Evolutionary conservation across 2,329 filamentous ascomycete species (phyloP), one percentile per base, ranked within the genome.

Genomic region (Beauveria varroae): DNA sequence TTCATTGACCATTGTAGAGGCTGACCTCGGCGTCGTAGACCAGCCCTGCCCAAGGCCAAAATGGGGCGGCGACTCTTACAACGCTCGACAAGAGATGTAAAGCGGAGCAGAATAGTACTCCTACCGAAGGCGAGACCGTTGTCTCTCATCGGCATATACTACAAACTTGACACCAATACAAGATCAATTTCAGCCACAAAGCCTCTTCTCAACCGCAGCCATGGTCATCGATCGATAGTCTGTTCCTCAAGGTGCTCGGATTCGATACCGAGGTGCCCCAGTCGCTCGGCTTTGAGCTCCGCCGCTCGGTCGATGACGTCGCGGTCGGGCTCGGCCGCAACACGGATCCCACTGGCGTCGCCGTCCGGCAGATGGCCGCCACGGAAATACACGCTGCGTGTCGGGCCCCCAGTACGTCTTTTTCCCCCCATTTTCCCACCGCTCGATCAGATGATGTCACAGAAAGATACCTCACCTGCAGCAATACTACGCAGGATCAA

Each of bases 221-320:
- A 76, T 75, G 72, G 64, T 70, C 37, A 72, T 76, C 63, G 70
- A 74, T 49, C 75, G 76, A 74, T 50, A 74, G 76, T 67, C 67
- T 69, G 46, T 65, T 68, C 57, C 64, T 76, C 62, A 60, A 57
- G 22, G 66, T 66, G 46, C 65, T 76, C 2, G 64, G 64, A 8
- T 72, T 74, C 62, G 77, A 77, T 66, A 65, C 70, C 40, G 66
- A 66, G 9, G 72, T 70, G 30, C 72, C 77, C 22, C 68, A 68
- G 40, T 70, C 74, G 2, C 68, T 77, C 34, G 73, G 73, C 47
- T 76, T 76, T 68, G 66, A 66, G 37, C 66, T 71, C 40, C 64
- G 66, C 14, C 26, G 69, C 7, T 61, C 68, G 43, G 69, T 69
- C 50, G 68, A 68, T 46, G 67, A 72, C 18, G 65, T 63, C 60